Evolutionary conservation across 441 rosid species (phyloP), one percentile per base, ranked within the genome.

Genomic region (Sinapis alba): DNA sequence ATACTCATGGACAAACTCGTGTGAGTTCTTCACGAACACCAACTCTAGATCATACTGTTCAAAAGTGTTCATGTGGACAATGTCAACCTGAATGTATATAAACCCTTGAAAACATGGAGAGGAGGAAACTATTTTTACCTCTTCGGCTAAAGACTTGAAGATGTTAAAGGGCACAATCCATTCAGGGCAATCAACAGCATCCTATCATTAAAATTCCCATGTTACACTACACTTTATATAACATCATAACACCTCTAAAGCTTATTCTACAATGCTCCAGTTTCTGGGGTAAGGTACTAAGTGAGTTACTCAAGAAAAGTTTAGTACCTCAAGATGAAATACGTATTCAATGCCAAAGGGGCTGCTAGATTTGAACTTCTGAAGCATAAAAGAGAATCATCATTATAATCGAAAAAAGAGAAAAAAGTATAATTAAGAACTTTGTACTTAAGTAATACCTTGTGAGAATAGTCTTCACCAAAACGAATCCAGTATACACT

Each of bases 161-260:
- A 95, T 64, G 56, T 93, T 84, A 77, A 96, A 91, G 61, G 97
- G 98, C 56, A 96, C 99, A 75, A 96, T 87, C 99, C 96, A 93
- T 82, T 96, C 99, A 66, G 98, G 98, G 74, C 98, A 90, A 79
- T 91, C 99, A 2, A 96, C 97, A 65, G 98, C 97, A 88, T 96
- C 98, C 99, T 91, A 82, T 74, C 75, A 56, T 2, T 1, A n/a
- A n/a, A n/a, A n/a, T n/a, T n/a, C n/a, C n/a, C n/a, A n/a, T n/a
- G n/a, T n/a, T n/a, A n/a, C n/a, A n/a, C n/a, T n/a, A n/a, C n/a
- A n/a, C n/a, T n/a, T n/a, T n/a, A n/a, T n/a, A n/a, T n/a, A n/a
- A n/a, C n/a, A n/a, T n/a, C n/a, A n/a, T n/a, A n/a, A 45, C 16
- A 45, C 5, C 16, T 45, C 19, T n/a, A 45, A 45, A n/a, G 1